These are phyloP conservation scores for Scutellaria barbata DNA, from an alignment of 257 asterid genomes.

Conservation along the genomic window DNA sequence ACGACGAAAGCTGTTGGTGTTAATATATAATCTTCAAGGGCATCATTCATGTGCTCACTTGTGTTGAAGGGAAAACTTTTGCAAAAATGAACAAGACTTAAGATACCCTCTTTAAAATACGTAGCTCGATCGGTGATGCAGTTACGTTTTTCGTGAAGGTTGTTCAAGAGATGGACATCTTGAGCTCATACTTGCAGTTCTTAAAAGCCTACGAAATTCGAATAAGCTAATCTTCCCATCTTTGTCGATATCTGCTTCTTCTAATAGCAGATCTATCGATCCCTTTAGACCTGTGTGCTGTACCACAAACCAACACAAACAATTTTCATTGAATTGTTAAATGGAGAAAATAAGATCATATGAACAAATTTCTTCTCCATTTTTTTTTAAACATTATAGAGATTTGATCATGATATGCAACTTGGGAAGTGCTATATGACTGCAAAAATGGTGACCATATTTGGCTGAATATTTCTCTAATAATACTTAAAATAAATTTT, in stretches of 20 bases:
- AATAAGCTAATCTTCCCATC: conserved; percentile 93
- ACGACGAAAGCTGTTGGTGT: conserved; percentile 14
- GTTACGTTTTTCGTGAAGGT: conserved; percentile 32
- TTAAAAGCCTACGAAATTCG: conserved; percentile 88
- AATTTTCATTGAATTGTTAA: background rate
- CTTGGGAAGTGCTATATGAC: too few species aligned
- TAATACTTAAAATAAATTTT: too few species aligned
- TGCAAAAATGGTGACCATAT: too few species aligned
- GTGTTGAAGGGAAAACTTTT: background rate
- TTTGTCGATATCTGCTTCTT: conserved; percentile 95
- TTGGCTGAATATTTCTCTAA: too few species aligned
- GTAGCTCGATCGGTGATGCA: background rate
- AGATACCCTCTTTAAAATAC: background rate
- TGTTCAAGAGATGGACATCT: conserved; percentile 46
- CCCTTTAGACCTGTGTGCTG: conserved; percentile 91
- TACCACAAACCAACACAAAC: background rate
- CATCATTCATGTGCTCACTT: background rate
- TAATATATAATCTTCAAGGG: background rate
- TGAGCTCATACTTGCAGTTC: conserved; percentile 88
- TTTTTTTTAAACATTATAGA: too few species aligned
- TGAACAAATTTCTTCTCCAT: background rate
- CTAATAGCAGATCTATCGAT: conserved; percentile 81
- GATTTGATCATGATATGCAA: too few species aligned
- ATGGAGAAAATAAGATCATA: background rate
- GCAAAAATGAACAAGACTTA: too few species aligned